A percentile compares a stretch with the other conserved stretches of the same genome.
Evolutionary conservation across 495 filamentous ascomycete species (phyloP).

Genomic region (Entonaema liquescens): DNA sequence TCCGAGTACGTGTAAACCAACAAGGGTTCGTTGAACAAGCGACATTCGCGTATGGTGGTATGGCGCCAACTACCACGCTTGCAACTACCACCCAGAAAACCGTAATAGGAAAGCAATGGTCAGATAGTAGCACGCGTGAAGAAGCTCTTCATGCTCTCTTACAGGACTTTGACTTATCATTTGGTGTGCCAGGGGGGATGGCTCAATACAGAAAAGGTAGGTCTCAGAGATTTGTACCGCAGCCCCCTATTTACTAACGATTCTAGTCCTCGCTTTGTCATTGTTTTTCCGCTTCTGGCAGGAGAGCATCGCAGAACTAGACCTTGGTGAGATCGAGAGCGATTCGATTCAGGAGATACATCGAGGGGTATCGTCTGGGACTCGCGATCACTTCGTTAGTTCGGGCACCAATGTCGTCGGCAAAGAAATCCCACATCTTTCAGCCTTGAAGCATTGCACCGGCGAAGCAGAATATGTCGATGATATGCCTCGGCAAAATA

Average conservation of each 20-base stretch:
- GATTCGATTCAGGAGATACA: conserved; percentile 65
- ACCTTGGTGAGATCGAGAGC: conserved; percentile 46
- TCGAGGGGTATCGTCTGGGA: conserved; percentile 62
- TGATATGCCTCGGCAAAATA: conserved; percentile 80
- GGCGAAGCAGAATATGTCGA: conserved; percentile 89
- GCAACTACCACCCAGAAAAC: conserved; percentile 70
- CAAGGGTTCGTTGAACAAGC: conserved; percentile 66
- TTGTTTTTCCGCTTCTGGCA: conserved; percentile 82
- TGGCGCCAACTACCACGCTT: conserved; percentile 78
- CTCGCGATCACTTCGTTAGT: conserved; percentile 61
- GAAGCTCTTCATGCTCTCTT: conserved; percentile 76
- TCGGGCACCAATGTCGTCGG: conserved; percentile 71
- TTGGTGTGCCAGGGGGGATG: conserved; percentile 85
- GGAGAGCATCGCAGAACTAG: conserved; percentile 51
- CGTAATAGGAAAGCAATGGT: conserved; percentile 73
- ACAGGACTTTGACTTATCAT: conserved; percentile 77
- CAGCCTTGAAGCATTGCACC: conserved; percentile 82
- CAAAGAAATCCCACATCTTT: conserved; percentile 76
- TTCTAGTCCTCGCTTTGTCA: conserved; percentile 61
- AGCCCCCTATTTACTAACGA: conserved; percentile 7
- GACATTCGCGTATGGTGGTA: conserved; percentile 77
- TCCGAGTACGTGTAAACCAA: conserved; percentile 69
- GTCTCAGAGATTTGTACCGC: conserved; percentile 48
- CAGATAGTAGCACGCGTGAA: conserved; percentile 72
- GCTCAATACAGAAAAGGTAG: conserved; percentile 78